phyloP scores from a whole-genome alignment of 345 rosid species.

The Boechera divaricarpa region DNA sequence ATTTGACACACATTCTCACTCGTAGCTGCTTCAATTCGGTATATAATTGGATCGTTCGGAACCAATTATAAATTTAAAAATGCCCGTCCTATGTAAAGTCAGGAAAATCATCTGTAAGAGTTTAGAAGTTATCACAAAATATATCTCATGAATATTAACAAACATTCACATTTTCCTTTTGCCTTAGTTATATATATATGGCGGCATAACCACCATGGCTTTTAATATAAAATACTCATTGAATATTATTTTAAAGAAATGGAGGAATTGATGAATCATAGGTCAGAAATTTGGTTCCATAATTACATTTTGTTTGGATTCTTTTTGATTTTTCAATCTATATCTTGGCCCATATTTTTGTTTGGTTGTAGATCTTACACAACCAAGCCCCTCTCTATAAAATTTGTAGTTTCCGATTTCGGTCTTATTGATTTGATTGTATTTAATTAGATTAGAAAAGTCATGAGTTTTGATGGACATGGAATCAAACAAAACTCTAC shows the following conservation, averaged over 20 bases:
- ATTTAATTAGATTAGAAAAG: neutral
- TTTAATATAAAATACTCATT: neutral
- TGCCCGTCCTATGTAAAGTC: neutral
- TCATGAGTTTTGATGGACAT: conserved; percentile 1
- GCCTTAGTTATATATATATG: neutral
- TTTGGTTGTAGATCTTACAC: conserved; percentile 28
- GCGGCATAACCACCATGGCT: neutral
- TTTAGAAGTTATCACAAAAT: neutral
- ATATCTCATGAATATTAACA: neutral
- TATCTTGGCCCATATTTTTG: conserved; percentile 21
- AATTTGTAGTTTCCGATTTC: neutral
- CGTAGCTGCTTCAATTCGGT: neutral
- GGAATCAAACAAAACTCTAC: neutral
- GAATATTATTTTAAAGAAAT: neutral
- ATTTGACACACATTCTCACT: neutral
- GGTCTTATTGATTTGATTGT: conserved; percentile 15
- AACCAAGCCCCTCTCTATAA: conserved; percentile 20
- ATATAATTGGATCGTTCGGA: neutral
- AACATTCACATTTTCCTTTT: neutral
- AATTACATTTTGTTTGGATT: conserved; percentile 11
- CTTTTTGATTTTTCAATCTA: neutral
- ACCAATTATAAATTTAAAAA: neutral
- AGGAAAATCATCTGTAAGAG: neutral
- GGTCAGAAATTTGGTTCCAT: conserved; percentile 2
- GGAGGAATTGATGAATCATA: neutral